Conservation (phyloP, 352 stramenopile genomes). For the Phytophthora fragariae region DNA sequence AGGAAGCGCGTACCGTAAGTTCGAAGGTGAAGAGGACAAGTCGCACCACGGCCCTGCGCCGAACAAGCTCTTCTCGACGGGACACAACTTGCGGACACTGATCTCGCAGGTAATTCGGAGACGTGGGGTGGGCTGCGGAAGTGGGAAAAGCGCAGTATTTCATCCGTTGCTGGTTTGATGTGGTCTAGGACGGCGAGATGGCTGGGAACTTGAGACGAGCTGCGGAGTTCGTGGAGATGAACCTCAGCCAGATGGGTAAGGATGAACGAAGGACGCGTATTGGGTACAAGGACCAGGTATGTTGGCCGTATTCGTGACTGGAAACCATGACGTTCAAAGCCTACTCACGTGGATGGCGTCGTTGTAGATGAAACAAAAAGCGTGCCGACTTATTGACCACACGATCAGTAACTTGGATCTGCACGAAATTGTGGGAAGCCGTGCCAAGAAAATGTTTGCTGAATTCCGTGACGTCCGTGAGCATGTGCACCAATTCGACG, state of each 20-base stretch:
- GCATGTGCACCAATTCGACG: constrained; percentile 96
- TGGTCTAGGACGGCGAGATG: constrained; percentile 84
- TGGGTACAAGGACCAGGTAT: constrained; percentile 97
- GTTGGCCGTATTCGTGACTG: constrained; percentile 15
- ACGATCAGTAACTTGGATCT: constrained; percentile 95
- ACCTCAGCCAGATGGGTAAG: constrained; percentile 97
- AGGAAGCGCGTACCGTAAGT: constrained; percentile 96
- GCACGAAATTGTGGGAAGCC: constrained; percentile 95
- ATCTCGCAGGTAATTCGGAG: constrained; percentile 82
- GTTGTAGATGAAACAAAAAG: constrained; percentile 94
- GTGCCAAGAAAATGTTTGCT: constrained; percentile 96
- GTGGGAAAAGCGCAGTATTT: constrained; percentile 26
- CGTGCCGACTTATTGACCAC: constrained; percentile 89
- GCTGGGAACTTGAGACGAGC: constrained; percentile 83
- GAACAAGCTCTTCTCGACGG: constrained; percentile 96
- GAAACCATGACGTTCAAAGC: constrained; percentile 19
- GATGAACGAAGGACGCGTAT: constrained; percentile 95
- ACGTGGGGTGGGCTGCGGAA: constrained; percentile 11
- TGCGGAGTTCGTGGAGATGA: constrained; percentile 95
- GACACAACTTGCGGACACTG: constrained; percentile 96
- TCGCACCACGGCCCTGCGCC: constrained; percentile 95
- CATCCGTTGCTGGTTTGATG: constrained; percentile 25
- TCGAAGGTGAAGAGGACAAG: constrained; percentile 97
- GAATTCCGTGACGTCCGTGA: constrained; percentile 96
- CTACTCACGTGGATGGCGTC: constrained; percentile 30